These are phyloP conservation scores for Globisporangium lucens DNA, from an alignment of 352 stramenopile species.

Conservation along the genomic window DNA sequence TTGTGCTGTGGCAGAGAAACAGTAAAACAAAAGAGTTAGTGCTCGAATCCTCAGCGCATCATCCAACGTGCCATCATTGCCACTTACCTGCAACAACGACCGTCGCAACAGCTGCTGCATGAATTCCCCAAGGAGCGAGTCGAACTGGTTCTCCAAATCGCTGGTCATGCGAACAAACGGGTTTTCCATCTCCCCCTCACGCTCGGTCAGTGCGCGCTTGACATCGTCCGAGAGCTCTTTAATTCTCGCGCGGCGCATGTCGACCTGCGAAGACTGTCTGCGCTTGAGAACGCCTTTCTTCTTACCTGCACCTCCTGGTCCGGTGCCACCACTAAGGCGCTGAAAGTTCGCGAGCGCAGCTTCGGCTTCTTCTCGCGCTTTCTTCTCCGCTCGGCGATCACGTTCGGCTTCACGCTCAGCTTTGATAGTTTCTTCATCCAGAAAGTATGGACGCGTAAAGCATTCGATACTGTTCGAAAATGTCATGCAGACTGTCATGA, in stretches of 20 bases:
- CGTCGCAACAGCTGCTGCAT: constrained; percentile 87
- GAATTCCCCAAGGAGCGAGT: constrained; percentile 84
- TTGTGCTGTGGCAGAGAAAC: constrained; percentile 38
- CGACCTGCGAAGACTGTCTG: constrained; percentile 68
- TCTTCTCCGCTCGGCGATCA: constrained; percentile 77
- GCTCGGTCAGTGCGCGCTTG: constrained; percentile 63
- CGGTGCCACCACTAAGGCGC: constrained; percentile 13
- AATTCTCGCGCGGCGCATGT: constrained; percentile 76
- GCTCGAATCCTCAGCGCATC: background rate
- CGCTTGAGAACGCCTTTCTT: constrained; percentile 53
- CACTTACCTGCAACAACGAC: constrained; percentile 70
- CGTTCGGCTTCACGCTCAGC: constrained; percentile 72
- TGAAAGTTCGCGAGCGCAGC: constrained; percentile 65
- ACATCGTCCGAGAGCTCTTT: constrained; percentile 81
- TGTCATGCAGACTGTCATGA: constrained; percentile 96
- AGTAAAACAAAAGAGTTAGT: background rate
- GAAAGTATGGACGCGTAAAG: constrained; percentile 80
- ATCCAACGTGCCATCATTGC: background rate
- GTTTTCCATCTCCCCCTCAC: constrained; percentile 65
- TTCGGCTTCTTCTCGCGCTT: constrained; percentile 72
- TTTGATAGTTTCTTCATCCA: constrained; percentile 88
- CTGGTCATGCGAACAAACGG: constrained; percentile 74
- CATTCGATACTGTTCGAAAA: constrained; percentile 94
- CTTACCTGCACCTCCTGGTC: constrained; percentile 35
- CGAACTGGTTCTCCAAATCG: constrained; percentile 84